These are phyloP conservation scores for Leishmania mexicana DNA, from an alignment of 208 protist species.

Conservation along the genomic window DNA sequence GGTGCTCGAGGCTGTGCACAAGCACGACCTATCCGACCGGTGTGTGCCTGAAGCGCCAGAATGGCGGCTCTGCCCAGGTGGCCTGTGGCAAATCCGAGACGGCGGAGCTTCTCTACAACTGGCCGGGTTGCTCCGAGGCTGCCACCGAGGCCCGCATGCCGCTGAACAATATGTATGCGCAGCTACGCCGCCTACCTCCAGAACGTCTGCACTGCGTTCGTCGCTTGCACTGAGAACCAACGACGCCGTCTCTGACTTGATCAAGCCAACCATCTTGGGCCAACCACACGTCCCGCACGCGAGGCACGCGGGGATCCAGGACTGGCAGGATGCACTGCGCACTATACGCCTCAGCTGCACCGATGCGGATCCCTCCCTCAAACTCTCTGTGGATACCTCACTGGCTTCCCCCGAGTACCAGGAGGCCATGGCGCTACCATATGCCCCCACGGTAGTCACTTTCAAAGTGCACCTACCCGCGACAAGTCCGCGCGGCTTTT, in stretches of 20 bases:
- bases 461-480: background rate
- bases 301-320: background rate
- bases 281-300: background rate
- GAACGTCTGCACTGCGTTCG: constrained; percentile 42
- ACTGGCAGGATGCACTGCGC: background rate
- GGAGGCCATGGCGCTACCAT: background rate
- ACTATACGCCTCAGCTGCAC: background rate
- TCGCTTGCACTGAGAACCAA: too few relatives aligned
- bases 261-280: constrained; percentile 15
- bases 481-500: background rate
- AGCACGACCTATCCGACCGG: constrained; percentile 29
- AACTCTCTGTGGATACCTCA: background rate
- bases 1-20: constrained; percentile 46
- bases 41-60: constrained; percentile 5
- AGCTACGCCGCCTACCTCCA: constrained; percentile 54
- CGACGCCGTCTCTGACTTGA: background rate
- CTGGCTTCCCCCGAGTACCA: background rate
- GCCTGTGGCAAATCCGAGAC: constrained; percentile 37
- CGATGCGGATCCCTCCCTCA: background rate
- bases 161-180: constrained; percentile 47
- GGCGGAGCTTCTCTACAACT: constrained; percentile 33
- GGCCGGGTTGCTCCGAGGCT: constrained; percentile 40
- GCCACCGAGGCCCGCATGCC: constrained; percentile 34
- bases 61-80: constrained; percentile 47
- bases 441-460: background rate